These are phyloP conservation scores for Quercus wislizeni DNA, from an alignment of 306 rosid genomes.

Conservation along the genomic window DNA sequence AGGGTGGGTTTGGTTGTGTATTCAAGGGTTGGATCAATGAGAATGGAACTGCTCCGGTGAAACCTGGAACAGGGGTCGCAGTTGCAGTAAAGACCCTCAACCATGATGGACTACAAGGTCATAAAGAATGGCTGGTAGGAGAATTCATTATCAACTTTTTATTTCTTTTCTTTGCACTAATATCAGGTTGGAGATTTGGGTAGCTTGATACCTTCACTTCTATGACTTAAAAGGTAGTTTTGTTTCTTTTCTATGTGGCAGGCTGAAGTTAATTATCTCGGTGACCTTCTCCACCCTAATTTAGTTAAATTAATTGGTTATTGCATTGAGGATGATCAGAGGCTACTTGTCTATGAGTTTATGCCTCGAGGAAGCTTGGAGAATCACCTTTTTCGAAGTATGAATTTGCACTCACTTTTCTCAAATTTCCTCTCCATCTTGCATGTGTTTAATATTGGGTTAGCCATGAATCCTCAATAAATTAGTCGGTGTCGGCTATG, in stretches of 20 bases:
- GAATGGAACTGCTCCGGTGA: slow-evolving; percentile 29
- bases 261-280: slow-evolving; percentile 66
- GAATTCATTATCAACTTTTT: neutral
- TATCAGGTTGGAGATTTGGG: slow-evolving; percentile 1
- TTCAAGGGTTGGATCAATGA: slow-evolving; percentile 54
- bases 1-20: slow-evolving; percentile 62
- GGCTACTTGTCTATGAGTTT: slow-evolving; percentile 64
- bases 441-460: neutral
- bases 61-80: slow-evolving; percentile 37
- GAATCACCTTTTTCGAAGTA: slow-evolving; percentile 56
- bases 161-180: neutral
- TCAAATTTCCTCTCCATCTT: neutral
- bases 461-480: neutral
- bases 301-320: slow-evolving; percentile 56
- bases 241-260: slow-evolving; percentile 25
- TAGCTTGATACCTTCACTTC: neutral
- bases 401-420: slow-evolving; percentile 5
- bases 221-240: neutral
- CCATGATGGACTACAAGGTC: slow-evolving; percentile 50
- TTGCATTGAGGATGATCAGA: slow-evolving; percentile 57
- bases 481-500: no score
- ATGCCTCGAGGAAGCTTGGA: slow-evolving; percentile 73
- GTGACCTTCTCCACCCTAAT: slow-evolving; percentile 52
- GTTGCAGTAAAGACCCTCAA: slow-evolving; percentile 68
- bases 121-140: slow-evolving; percentile 68